Conservation (phyloP, 2,329 filamentous ascomycete genomes). For the Pseudogymnoascus sp. region DNA sequence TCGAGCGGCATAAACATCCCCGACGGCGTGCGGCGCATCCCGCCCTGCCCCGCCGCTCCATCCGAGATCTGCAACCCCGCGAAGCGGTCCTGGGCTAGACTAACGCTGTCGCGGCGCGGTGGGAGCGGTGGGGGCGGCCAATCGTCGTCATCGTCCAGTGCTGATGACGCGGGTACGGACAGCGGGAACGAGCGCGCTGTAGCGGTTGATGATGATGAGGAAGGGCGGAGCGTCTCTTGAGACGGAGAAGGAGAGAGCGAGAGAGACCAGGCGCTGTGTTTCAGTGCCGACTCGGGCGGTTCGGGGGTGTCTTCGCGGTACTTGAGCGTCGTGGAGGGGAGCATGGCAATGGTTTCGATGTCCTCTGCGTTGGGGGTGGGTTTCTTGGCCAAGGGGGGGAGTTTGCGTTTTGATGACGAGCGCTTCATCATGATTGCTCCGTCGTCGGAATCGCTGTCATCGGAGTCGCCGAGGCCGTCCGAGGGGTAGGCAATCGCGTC, state of each 20-base stretch:
- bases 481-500: conserved; percentile 36
- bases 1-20: conserved; percentile 91
- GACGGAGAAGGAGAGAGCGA: conserved; percentile 66
- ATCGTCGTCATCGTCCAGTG: conserved; percentile 46
- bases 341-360: conserved; percentile 55
- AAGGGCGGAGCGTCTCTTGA: conserved; percentile 70
- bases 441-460: conserved; percentile 54
- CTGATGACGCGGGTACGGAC: background rate
- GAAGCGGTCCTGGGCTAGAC: conserved; percentile 24
- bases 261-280: conserved; percentile 48
- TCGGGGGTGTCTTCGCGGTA: conserved; percentile 73
- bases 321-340: conserved; percentile 63
- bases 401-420: conserved; percentile 49
- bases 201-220: background rate
- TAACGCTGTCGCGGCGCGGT: conserved; percentile 25
- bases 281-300: conserved; percentile 52
- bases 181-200: background rate
- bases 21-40: conserved; percentile 71
- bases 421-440: conserved; percentile 60
- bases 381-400: conserved; percentile 33
- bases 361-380: conserved; percentile 29
- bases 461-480: conserved; percentile 30
- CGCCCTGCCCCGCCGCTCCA: conserved; percentile 24
- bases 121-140: conserved; percentile 29
- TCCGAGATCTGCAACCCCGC: conserved; percentile 23